phyloP scores from a whole-genome alignment of 768 basidiomycete species.

The Lyophyllum decastes region DNA sequence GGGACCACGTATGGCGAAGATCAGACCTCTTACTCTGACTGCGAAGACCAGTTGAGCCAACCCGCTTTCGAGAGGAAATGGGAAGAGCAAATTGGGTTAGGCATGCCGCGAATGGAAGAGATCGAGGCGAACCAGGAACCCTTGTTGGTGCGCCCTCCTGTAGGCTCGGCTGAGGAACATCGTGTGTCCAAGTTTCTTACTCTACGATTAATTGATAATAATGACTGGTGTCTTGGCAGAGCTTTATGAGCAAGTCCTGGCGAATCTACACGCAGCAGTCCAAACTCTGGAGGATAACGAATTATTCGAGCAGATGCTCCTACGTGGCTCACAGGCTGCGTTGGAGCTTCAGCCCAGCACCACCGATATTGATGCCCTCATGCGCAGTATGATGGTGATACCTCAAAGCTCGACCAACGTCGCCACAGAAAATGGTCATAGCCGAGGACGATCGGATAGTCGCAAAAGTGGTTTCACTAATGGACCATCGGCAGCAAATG shows the following conservation, averaged over 20 bases:
- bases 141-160: constrained; percentile 31
- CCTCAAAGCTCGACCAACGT: constrained; percentile 17
- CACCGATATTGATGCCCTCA: constrained; percentile 48
- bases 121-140: constrained; percentile 39
- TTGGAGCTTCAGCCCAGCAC: constrained; percentile 43
- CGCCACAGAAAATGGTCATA: background rate
- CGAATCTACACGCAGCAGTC: constrained; percentile 36
- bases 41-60: constrained; percentile 38
- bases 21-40: constrained; percentile 46
- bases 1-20: constrained; percentile 48
- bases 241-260: constrained; percentile 37
- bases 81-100: constrained; percentile 38
- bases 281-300: constrained; percentile 48
- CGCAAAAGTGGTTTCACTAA: constrained; percentile 23
- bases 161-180: constrained; percentile 32
- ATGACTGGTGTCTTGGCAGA: constrained; percentile 16
- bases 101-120: constrained; percentile 40
- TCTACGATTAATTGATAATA: background rate
- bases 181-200: constrained; percentile 26
- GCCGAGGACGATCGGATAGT: constrained; percentile 11
- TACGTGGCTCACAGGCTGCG: constrained; percentile 47
- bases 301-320: constrained; percentile 46
- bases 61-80: constrained; percentile 44
- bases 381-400: constrained; percentile 54
- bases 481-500: constrained; percentile 38